Evolutionary conservation across 2,329 filamentous ascomycete genomes (phyloP), one percentile per base, ranked within the genome.

Genomic region (Trichoderma polysporum): DNA sequence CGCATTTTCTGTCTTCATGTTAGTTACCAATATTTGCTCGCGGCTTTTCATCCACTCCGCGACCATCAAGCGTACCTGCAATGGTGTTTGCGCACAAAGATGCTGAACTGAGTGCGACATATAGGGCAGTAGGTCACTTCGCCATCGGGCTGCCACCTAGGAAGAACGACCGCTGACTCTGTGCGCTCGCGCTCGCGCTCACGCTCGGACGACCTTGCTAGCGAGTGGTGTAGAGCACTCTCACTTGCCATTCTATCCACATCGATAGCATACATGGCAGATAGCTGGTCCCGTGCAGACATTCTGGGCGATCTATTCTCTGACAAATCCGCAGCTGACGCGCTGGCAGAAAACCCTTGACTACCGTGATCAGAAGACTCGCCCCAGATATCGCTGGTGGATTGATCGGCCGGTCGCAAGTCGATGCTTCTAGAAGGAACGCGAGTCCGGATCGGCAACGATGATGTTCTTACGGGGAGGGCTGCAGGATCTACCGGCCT

Each of bases 51-150:
- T 6, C 29, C 19, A 35, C 25, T 31, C 2, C 35, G 22, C 12
- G 31, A 17, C 29, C 19, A 49, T 12, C 35, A 79, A 19, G 12
- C 86, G 56, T 81, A 90, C 86, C 94, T 88, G 84, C 94, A 98
- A 76, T 98, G 94, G 79, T 98, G 94, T 76, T 96, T 96, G 69
- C 94, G 86, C 75, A 92, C 89, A 80, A 93, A 92, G 72, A 97
- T 90, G 75, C 87, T 91, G 75, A 98, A 98, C 56, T 89, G 86
- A 0, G 86, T 86, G 61, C 83, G 82, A 76, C 94, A 98, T 67
- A 97, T 97, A 2, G 93, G 92, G 76, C 94, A 98, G 69, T 88
- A 85, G 1, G 88, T 88, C 12, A 92, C 93, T 72, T 96, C 93
- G 4, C 86, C 83, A 78, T 98, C 94, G 4, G 93, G 91, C 79